phyloP scores from a whole-genome alignment of 768 basidiomycete species.

The Cystofilobasidium capitatum region DNA sequence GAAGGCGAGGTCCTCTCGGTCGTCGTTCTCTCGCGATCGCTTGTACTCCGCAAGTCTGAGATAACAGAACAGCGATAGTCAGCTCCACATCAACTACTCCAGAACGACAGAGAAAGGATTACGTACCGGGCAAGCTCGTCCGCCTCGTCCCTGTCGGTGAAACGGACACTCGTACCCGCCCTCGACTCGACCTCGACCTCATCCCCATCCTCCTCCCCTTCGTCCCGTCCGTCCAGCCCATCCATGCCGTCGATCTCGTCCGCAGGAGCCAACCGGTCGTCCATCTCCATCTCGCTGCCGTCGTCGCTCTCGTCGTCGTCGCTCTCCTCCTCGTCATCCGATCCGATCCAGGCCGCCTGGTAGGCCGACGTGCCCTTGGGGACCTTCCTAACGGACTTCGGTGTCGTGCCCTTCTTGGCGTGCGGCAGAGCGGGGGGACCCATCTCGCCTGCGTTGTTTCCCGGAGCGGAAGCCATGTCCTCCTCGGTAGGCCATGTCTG shows the following conservation, averaged over 20 bases:
- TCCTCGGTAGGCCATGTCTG: constrained; percentile 99
- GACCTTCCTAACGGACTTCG: constrained; percentile 65
- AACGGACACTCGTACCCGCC: constrained; percentile 44
- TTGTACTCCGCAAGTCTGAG: constrained; percentile 38
- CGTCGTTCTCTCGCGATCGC: constrained; percentile 53
- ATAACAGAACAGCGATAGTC: constrained; percentile 38
- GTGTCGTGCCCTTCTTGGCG: constrained; percentile 54
- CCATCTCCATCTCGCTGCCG: constrained; percentile 41
- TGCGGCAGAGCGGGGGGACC: constrained; percentile 26
- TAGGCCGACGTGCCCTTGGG: constrained; percentile 96
- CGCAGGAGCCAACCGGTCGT: constrained; percentile 33
- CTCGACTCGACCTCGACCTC: constrained; percentile 49
- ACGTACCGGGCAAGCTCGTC: constrained; percentile 80
- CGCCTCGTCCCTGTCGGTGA: constrained; percentile 68
- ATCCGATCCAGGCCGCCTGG: constrained; percentile 92
- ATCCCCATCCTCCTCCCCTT: constrained; percentile 31
- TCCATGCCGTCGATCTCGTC: constrained; percentile 35
- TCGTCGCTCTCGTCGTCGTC: constrained; percentile 46
- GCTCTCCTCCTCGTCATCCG: constrained; percentile 61
- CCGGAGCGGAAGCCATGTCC: constrained; percentile 53
- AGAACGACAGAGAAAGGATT: constrained; percentile 8
- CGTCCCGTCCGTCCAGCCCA: constrained; percentile 34
- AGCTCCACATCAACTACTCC: background rate
- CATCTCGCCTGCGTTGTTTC: background rate
- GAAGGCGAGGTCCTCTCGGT: constrained; percentile 73